Percentiles rank a stretch among this genome's conserved stretches.
Conservation (phyloP, 805 yeast genomes). For the Spathaspora boniae region DNA sequence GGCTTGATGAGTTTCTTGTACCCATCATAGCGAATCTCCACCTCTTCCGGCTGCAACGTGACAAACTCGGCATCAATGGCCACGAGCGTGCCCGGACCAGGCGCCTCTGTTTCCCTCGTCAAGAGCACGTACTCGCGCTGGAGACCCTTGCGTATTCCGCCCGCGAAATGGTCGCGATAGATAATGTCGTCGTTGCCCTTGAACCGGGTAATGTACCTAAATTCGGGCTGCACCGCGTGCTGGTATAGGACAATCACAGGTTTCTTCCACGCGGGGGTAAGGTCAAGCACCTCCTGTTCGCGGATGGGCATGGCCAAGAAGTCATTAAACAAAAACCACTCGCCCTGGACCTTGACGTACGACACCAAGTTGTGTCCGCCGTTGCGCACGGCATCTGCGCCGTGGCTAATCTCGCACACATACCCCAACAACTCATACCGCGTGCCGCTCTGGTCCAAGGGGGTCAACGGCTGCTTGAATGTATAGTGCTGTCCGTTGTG, state of each 20-base stretch:
- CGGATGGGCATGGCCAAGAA: conserved; percentile 76
- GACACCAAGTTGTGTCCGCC: conserved; percentile 61
- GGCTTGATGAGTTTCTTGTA: conserved; percentile 68
- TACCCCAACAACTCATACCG: conserved; percentile 66
- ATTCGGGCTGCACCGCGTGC: conserved; percentile 30
- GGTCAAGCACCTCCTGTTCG: conserved; percentile 73
- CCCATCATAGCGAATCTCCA: conserved; percentile 76
- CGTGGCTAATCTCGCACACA: conserved; percentile 62
- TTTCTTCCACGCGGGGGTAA: conserved; percentile 75
- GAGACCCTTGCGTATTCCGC: conserved; percentile 56
- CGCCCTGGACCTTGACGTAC: conserved; percentile 45
- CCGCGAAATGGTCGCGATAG: conserved; percentile 71
- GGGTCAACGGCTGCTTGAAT: conserved; percentile 27
- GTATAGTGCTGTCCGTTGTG: conserved; percentile 30
- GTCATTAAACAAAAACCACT: conserved; percentile 89
- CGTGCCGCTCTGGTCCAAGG: conserved; percentile 6
- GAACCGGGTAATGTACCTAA: conserved; percentile 12
- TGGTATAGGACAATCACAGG: conserved; percentile 73
- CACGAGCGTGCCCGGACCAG: conserved; percentile 67
- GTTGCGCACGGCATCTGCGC: conserved; percentile 23
- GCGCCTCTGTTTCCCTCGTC: conserved; percentile 67
- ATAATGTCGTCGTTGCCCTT: conserved; percentile 49
- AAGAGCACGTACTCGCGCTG: conserved; percentile 66
- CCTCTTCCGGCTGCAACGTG: conserved; percentile 68
- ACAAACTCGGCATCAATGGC: conserved; percentile 99